These are phyloP conservation scores for Quercus agrifolia DNA, from an alignment of 306 rosid species.

Conservation along the genomic window DNA sequence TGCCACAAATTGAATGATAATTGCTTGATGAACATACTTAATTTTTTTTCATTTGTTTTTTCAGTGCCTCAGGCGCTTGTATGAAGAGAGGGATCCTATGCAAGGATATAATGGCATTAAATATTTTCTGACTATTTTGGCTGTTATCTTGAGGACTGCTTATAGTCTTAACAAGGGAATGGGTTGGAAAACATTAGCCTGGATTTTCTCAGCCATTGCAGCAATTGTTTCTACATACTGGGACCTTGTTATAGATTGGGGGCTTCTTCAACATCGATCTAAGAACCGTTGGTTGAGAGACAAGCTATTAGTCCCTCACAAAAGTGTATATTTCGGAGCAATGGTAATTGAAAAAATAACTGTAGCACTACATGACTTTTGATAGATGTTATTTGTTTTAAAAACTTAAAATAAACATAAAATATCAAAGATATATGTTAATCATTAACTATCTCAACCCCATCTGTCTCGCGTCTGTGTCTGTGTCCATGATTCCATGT, in stretches of 20 bases:
- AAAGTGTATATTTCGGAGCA: constrained; percentile 50
- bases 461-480: too few species aligned
- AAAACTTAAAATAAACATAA: too few species aligned
- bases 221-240: constrained; percentile 53
- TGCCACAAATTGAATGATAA: background rate
- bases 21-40: background rate
- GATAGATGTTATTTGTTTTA: too few species aligned
- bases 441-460: too few species aligned
- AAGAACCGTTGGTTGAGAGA: constrained; percentile 70
- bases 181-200: constrained; percentile 41
- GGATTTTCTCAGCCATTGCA: constrained; percentile 45
- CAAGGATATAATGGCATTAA: constrained; percentile 63
- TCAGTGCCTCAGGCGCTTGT: constrained; percentile 59
- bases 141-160: constrained; percentile 58
- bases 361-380: background rate
- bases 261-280: constrained; percentile 53
- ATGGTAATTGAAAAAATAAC: constrained; percentile 35
- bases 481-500: too few species aligned
- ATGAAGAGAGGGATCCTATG: constrained; percentile 57
- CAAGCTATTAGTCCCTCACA: constrained; percentile 52
- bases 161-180: constrained; percentile 21
- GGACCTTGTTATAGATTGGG: constrained; percentile 76
- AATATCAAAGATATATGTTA: too few species aligned
- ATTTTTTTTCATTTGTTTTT: background rate
- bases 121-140: constrained; percentile 55